Percentiles rank a stretch among this genome's conserved stretches.
Evolutionary conservation across 495 filamentous ascomycete genomes (phyloP).

Genomic region (Trichoderma gamsii): DNA sequence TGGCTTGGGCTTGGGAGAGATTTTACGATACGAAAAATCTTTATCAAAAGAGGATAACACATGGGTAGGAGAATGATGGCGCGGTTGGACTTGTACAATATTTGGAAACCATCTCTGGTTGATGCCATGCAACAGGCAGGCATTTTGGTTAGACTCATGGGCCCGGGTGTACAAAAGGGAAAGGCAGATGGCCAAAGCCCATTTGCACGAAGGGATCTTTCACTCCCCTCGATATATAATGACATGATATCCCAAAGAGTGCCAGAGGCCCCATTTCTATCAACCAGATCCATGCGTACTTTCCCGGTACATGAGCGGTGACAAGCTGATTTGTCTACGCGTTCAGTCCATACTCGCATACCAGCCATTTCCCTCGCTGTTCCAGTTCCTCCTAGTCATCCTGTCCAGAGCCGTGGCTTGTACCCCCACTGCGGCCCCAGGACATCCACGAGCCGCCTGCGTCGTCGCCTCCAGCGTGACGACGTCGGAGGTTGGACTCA

Average conservation of each 20-base stretch:
- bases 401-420: constrained; percentile 15
- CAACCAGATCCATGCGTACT: constrained; percentile 6
- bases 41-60: not conserved
- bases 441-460: constrained; percentile 50
- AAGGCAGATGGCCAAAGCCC: not conserved
- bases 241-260: constrained; percentile 16
- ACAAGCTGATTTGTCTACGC: constrained; percentile 3
- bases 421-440: constrained; percentile 48
- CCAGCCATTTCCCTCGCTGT: not conserved
- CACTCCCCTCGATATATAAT: constrained; percentile 9
- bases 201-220: constrained; percentile 9
- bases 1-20: not conserved
- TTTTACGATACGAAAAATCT: not conserved
- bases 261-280: constrained; percentile 3
- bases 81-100: not conserved
- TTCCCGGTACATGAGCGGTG: constrained; percentile 13
- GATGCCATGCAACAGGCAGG: not conserved
- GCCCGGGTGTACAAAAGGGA: not conserved
- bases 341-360: not conserved
- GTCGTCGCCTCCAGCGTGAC: constrained; percentile 19
- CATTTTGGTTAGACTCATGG: not conserved
- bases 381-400: constrained; percentile 11
- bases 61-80: not conserved
- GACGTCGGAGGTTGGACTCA: constrained; percentile 28
- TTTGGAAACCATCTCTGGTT: not conserved